Evolutionary conservation across 2,329 filamentous ascomycete genomes (phyloP), one percentile per base, ranked within the genome.

Genomic region (Microcyclospora tardicrescens): DNA sequence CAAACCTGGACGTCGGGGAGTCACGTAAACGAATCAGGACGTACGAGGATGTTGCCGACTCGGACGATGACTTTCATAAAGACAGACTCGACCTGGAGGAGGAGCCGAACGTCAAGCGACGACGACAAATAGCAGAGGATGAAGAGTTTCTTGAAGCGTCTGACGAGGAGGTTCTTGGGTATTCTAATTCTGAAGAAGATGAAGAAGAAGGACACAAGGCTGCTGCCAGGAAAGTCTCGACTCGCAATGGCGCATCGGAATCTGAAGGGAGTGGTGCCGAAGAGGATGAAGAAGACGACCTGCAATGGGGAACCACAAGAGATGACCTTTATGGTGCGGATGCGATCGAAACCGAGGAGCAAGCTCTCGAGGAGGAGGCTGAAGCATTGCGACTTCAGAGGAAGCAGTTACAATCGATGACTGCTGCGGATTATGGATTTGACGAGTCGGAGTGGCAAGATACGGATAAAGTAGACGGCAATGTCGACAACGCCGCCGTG

Each of bases 261-360:
- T 43, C 39, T 16, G 9, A 53, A 56, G 37, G 34, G 34, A 34
- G 38, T 28, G 41, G 37, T 42, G 53, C 37, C 42, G 55, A 51
- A 19, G 56, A 38, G 55, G 67, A 66, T 4, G 71, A 74, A 6
- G 70, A 72, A 33, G 69, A 75, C 13, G 60, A 77, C 37, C 77
- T 75, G 32, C 87, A 79, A 57, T 96, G 91, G 87, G 91, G 89
- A 24, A 73, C 81, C 4, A 86, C 84, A 2, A 89, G 77, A 59
- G 81, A 81, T 44, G 89, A 94, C 51, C 93, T 95, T 64, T 98
- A 98, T 63, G 75, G 93, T 64, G 84, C 85, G 49, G 89, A 98
- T 60, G 66, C 66, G 9, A 78, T 80, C 41, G 75, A 80, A 53
- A 79, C 75, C 1, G 77, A 81, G 53, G 72, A 75, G 43, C 77